These are phyloP conservation scores for Ceratobasidium sp. DNA, from an alignment of 1,284 basidiomycete genomes.

Conservation along the genomic window DNA sequence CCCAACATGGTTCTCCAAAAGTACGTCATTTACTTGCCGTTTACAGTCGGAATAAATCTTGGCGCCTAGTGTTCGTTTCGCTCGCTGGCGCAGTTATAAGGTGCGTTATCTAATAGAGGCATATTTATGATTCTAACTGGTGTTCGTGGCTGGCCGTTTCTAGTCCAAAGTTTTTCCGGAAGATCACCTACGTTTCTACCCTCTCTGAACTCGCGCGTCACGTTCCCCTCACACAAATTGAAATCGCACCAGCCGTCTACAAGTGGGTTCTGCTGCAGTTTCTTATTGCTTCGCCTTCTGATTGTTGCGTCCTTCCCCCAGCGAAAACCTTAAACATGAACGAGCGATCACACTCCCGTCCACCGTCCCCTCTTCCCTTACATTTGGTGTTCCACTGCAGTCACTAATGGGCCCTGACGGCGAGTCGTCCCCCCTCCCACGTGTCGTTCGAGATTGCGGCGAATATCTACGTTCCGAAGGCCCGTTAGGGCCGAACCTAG, in stretches of 20 bases:
- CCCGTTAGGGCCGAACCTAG: conserved; percentile 58
- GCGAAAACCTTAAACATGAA: conserved; percentile 81
- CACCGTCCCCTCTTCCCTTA: conserved; percentile 64
- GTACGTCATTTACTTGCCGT: conserved; percentile 59
- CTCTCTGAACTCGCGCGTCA: conserved; percentile 79
- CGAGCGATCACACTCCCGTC: conserved; percentile 72
- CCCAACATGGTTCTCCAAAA: conserved; percentile 88
- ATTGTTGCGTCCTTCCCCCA: conserved; percentile 52
- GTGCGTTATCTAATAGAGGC: conserved; percentile 56
- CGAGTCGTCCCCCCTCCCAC: conserved; percentile 81
- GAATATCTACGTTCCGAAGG: conserved; percentile 74
- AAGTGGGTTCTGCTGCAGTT: conserved; percentile 62
- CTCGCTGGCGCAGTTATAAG: conserved; percentile 87
- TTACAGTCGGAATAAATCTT: not conserved
- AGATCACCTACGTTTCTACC: conserved; percentile 79
- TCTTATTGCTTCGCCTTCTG: not conserved
- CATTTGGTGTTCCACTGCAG: conserved; percentile 83
- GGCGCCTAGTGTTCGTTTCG: conserved; percentile 77
- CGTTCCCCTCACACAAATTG: conserved; percentile 85
- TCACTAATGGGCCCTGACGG: conserved; percentile 84
- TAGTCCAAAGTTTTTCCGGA: conserved; percentile 89
- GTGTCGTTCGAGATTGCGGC: conserved; percentile 81
- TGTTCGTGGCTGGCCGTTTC: conserved; percentile 7
- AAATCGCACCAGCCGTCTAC: conserved; percentile 84
- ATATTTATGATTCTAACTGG: not conserved